These are phyloP conservation scores for Fusarium agapanthi DNA, from an alignment of 2,329 filamentous ascomycete genomes.

Conservation along the genomic window DNA sequence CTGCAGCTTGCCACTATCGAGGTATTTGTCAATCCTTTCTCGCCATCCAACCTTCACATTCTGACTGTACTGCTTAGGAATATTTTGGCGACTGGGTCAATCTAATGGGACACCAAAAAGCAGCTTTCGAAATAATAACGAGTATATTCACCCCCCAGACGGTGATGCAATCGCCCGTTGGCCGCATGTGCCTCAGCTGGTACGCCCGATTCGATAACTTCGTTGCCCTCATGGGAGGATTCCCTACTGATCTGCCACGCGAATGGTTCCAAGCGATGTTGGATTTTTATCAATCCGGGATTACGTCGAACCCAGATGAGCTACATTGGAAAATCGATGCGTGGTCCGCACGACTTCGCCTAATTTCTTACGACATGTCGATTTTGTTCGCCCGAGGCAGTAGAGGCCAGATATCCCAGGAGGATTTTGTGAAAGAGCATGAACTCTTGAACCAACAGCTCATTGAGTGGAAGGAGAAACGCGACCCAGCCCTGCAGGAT, in stretches of 20 bases:
- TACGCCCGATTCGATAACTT: conserved; percentile 90
- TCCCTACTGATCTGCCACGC: conserved; percentile 74
- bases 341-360: conserved; percentile 70
- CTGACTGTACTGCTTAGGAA: conserved; percentile 66
- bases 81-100: conserved; percentile 97
- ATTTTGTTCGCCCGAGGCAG: conserved; percentile 76
- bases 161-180: conserved; percentile 74
- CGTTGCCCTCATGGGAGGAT: conserved; percentile 82
- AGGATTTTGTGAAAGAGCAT: conserved; percentile 73
- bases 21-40: conserved; percentile 56
- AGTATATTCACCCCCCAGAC: conserved; percentile 81
- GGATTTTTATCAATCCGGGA: conserved; percentile 69
- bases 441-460: conserved; percentile 59
- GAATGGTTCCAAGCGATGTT: conserved; percentile 80
- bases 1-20: conserved; percentile 93
- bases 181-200: conserved; percentile 83
- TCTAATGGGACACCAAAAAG: conserved; percentile 89
- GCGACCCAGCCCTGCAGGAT: conserved; percentile 71
- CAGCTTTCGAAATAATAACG: conserved; percentile 82
- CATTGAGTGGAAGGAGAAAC: conserved; percentile 59
- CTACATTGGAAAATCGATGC: conserved; percentile 73
- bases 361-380: conserved; percentile 83
- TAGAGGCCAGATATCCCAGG: conserved; percentile 68
- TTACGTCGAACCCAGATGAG: conserved; percentile 66
- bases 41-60: conserved; percentile 20